Base-by-base conservation (phyloP, 306 rosid genomes). In the Castanea crenata region DNA sequence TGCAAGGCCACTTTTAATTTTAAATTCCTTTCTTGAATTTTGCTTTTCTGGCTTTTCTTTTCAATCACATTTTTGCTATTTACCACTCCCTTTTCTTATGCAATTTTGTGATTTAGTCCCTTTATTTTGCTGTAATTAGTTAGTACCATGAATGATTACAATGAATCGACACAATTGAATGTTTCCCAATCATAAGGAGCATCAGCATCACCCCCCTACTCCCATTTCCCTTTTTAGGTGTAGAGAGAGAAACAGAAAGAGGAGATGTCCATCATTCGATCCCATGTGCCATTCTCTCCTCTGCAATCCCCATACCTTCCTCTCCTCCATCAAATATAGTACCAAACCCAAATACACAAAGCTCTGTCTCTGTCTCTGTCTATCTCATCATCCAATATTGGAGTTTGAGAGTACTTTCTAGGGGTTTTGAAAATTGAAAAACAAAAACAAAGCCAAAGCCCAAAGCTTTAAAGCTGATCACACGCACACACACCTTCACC, bases 381-480 rank as follows among this genome's bases (percentile, higher is more conserved):
- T 74, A 51, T 38, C 6, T 54, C 51, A 59, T 80, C 58, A 20
- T 79, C 80, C 81, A 38, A 19, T 77, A 52, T 49, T 49, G 15
- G 16, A 49, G 15, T 49, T 13, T 49, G 15, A 10, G 15, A 49
- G 79, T 88, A 25, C 93, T 86, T 87, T 89, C 88, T 90, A 88
- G 98, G 97, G 97, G 93, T 89, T 93, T 87, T 88, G 92, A 84
- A 85, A 80, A 76, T 80, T 81, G 80, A 55, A 63, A 74, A 55
- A 21, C 57, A 88, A 78, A 85, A 74, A 83, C 86, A 78, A 85
- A 74, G 85, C 86, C 74, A 91, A 92, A 92, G 98, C 89, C 86
- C 75, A 78, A 76, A 20, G 65, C 83, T 69, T 90, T 78, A 54
- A 19, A n/a, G 78, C 68, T 55, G 68, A n/a, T 71, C 72, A 12